Percentiles rank a stretch among this genome's conserved stretches.
These are phyloP conservation scores for Coemansia sp. DNA, from an alignment of 192 early-diverging fungal genomes.

Conservation along the genomic window DNA sequence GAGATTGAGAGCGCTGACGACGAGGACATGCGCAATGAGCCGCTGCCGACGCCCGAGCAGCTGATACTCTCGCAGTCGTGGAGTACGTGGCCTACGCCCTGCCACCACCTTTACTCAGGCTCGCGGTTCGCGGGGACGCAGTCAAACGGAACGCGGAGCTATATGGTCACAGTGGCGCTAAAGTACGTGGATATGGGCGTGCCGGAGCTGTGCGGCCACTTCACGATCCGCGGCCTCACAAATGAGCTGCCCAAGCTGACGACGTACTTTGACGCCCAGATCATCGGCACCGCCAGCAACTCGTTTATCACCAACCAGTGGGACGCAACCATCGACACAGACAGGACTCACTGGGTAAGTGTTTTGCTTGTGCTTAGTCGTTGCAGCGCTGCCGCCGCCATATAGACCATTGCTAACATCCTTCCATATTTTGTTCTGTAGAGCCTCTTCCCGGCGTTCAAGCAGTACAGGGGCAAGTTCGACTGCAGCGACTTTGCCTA, in stretches of 20 bases:
- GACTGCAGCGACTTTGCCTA: slow-evolving; percentile 40
- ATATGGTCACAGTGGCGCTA: slow-evolving; percentile 36
- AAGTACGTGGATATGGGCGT: slow-evolving; percentile 64
- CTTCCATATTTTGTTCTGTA: slow-evolving; percentile 8
- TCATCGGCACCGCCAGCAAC: slow-evolving; percentile 62
- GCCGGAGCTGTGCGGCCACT: slow-evolving; percentile 70
- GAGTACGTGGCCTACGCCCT: slow-evolving; percentile 54
- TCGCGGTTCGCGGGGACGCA: slow-evolving; percentile 48
- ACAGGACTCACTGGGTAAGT: slow-evolving; percentile 67
- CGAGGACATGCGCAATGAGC: slow-evolving; percentile 30
- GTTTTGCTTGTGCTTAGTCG: neutral
- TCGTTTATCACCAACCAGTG: slow-evolving; percentile 73
- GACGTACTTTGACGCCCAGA: slow-evolving; percentile 77
- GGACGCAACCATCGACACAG: slow-evolving; percentile 68
- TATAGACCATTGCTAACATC: too few species aligned
- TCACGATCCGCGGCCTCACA: slow-evolving; percentile 73
- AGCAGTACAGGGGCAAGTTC: slow-evolving; percentile 38
- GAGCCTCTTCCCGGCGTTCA: slow-evolving; percentile 53
- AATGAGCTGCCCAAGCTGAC: slow-evolving; percentile 66
- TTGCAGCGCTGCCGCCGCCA: neutral
- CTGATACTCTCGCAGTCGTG: slow-evolving; percentile 51
- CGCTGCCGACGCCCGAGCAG: slow-evolving; percentile 47
- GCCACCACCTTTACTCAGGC: slow-evolving; percentile 55
- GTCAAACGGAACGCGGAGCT: slow-evolving; percentile 50
- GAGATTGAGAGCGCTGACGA: slow-evolving; percentile 5